phyloP scores from a whole-genome alignment of 2,329 filamentous ascomycete species.

The Dothideomycetes sp. region DNA sequence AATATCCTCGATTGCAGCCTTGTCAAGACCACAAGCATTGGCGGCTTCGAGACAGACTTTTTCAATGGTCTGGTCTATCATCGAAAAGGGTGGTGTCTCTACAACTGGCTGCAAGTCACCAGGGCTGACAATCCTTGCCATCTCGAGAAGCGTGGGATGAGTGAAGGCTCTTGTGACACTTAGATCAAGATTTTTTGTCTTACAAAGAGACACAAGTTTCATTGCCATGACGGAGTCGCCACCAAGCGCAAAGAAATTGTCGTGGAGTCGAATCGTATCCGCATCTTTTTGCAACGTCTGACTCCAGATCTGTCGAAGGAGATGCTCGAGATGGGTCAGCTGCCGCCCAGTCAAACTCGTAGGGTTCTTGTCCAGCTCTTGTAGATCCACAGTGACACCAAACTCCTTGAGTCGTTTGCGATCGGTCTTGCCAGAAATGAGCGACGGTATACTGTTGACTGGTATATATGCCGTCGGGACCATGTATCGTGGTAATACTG shows the following conservation, averaged over 20 bases:
- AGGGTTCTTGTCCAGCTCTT: conserved; percentile 10
- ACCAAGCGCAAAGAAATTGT: conserved; percentile 35
- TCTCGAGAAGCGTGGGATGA: conserved; percentile 31
- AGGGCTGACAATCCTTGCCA: conserved; percentile 27
- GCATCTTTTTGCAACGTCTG: conserved; percentile 4
- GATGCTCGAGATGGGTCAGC: conserved; percentile 8
- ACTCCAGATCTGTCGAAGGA: conserved; percentile 5
- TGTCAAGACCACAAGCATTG: conserved; percentile 18
- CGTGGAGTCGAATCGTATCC: conserved; percentile 23
- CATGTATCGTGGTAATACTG: conserved; percentile 24
- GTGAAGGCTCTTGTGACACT: conserved; percentile 33
- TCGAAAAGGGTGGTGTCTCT: conserved; percentile 23
- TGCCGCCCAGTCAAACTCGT: neutral
- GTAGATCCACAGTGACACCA: conserved; percentile 11
- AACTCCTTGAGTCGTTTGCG: conserved; percentile 14
- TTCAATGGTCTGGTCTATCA: conserved; percentile 12
- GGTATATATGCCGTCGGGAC: conserved; percentile 33
- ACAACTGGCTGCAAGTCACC: conserved; percentile 17
- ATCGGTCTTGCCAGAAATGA: conserved; percentile 33
- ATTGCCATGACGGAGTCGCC: conserved; percentile 37
- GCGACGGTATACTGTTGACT: conserved; percentile 29
- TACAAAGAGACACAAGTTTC: conserved; percentile 29
- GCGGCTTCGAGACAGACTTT: conserved; percentile 26
- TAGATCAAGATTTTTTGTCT: conserved; percentile 23
- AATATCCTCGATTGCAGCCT: conserved; percentile 24